A percentile compares a stretch with the other conserved stretches of the same genome.
phyloP scores from a whole-genome alignment of 805 yeast species.

The Kluyveromyces nonfermentans region DNA sequence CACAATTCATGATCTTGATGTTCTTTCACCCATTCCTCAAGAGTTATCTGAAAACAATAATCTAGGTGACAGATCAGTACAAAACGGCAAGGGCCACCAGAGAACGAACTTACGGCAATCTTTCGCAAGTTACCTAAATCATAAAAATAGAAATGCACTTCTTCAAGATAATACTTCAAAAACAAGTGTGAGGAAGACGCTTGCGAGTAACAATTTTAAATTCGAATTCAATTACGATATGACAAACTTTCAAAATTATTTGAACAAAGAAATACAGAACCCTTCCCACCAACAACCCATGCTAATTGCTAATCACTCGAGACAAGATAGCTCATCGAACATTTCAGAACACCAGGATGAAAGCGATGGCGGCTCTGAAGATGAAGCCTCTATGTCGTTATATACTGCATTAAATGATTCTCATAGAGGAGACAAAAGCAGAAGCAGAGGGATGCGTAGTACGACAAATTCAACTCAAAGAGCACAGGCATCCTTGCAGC shows the following conservation, averaged over 20 bases:
- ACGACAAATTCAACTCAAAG: constrained; percentile 45
- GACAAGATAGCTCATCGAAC: constrained; percentile 1
- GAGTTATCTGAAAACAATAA: neutral
- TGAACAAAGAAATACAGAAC: constrained; percentile 1
- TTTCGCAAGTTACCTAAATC: constrained; percentile 18
- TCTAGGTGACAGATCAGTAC: neutral
- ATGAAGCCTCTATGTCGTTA: constrained; percentile 60
- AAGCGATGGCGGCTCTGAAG: constrained; percentile 34
- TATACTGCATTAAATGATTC: constrained; percentile 44
- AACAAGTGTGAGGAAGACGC: constrained; percentile 16
- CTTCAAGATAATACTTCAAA: constrained; percentile 1
- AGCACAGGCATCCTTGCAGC: constrained; percentile 54
- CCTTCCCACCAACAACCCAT: neutral
- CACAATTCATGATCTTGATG: constrained; percentile 22
- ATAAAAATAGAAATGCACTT: constrained; percentile 2
- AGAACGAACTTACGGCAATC: constrained; percentile 16
- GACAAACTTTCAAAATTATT: constrained; percentile 6
- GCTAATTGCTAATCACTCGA: neutral
- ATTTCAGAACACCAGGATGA: neutral
- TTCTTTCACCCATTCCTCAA: constrained; percentile 11
- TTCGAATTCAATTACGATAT: constrained; percentile 26
- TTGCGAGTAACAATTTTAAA: constrained; percentile 23
- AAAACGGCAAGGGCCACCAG: constrained; percentile 1
- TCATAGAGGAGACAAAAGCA: constrained; percentile 26
- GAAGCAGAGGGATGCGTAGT: constrained; percentile 29